phyloP scores from a whole-genome alignment of 2,329 filamentous ascomycete species.

The Neurospora sp. region DNA sequence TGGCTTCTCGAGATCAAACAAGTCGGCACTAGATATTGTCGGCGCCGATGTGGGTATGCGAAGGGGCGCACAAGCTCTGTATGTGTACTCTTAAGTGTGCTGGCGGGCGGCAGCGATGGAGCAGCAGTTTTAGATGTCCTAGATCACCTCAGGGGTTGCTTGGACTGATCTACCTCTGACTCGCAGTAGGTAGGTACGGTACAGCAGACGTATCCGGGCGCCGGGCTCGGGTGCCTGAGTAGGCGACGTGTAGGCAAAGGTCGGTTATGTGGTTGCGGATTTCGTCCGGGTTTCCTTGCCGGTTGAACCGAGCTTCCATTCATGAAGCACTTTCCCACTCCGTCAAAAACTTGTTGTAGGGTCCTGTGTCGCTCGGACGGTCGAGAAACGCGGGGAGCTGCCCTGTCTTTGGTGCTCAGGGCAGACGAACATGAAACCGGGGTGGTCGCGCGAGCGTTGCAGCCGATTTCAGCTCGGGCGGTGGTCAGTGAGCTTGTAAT shows the following conservation, averaged over 20 bases:
- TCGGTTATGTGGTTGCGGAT: not conserved
- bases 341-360: not conserved
- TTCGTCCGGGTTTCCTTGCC: not conserved
- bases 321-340: not conserved
- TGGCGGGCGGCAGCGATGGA: not conserved
- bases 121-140: not conserved
- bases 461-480: not conserved
- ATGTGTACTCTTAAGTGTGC: not conserved
- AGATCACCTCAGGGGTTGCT: not conserved
- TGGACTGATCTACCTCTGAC: not conserved
- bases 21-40: not conserved
- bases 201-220: not conserved
- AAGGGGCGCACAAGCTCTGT: not conserved
- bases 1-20: not conserved
- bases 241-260: not conserved
- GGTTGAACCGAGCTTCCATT: not conserved
- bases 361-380: not conserved
- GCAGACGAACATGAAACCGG: not conserved
- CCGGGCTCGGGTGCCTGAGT: not conserved
- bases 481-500: not conserved
- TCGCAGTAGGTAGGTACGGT: not conserved
- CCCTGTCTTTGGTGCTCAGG: not conserved
- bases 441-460: not conserved
- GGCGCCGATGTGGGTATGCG: not conserved
- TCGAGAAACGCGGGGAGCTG: not conserved